These are phyloP conservation scores for Starmerella scarabaei DNA, from an alignment of 805 yeast species.

Conservation along the genomic window DNA sequence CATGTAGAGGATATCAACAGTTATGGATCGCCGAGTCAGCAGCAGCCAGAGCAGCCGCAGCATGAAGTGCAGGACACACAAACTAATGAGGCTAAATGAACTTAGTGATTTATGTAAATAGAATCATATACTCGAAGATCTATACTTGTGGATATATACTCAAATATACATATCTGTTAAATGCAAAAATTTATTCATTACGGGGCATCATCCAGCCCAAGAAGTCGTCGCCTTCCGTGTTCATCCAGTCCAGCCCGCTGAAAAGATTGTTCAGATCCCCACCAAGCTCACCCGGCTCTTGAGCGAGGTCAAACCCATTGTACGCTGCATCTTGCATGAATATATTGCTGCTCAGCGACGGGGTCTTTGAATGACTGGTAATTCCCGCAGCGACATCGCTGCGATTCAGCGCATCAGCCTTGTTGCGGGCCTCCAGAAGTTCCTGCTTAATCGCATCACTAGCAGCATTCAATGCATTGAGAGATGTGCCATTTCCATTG, in stretches of 20 bases:
- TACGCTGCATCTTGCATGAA: not conserved
- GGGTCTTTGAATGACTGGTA: too few relatives aligned
- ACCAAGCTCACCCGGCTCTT: slow-evolving; percentile 3
- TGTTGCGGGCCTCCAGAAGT: not conserved
- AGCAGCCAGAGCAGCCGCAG: too few relatives aligned
- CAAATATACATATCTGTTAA: not conserved
- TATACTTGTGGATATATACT: not conserved
- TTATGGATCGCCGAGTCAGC: too few relatives aligned
- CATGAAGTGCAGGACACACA: too few relatives aligned
- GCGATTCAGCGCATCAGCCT: not conserved
- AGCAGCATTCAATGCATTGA: not conserved
- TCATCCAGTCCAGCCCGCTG: slow-evolving; percentile 77
- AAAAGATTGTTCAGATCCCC: slow-evolving; percentile 24
- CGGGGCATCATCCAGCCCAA: slow-evolving; percentile 63
- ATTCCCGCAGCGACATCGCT: not conserved
- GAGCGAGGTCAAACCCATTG: not conserved
- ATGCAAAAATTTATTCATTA: slow-evolving; percentile 8
- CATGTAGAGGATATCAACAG: slow-evolving; percentile 4
- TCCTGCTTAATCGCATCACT: not conserved
- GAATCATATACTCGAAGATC: too few relatives aligned
- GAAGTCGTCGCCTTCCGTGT: slow-evolving; percentile 71
- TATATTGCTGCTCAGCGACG: not conserved
- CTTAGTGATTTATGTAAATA: too few relatives aligned
- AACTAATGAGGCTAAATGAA: too few relatives aligned
- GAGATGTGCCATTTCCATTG: not conserved